Conservation (phyloP, 768 basidiomycete genomes). For the Crucibulum laeve region DNA sequence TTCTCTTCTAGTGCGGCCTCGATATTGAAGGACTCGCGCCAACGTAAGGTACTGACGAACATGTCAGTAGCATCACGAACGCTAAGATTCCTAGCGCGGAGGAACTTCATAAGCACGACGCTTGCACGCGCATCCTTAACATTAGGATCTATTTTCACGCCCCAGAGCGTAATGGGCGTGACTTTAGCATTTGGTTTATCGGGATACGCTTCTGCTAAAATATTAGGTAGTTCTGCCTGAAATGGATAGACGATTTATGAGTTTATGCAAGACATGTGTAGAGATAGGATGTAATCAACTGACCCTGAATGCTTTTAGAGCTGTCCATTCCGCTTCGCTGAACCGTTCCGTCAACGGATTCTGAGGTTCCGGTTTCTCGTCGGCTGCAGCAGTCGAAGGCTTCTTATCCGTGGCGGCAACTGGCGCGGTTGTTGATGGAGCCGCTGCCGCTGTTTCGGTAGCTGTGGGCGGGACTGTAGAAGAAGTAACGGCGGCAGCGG, state of each 20-base stretch:
- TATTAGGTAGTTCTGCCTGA: constrained; percentile 43
- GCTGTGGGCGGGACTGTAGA: neutral
- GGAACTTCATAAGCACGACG: constrained; percentile 78
- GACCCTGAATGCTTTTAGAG: constrained; percentile 66
- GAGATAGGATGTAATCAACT: constrained; percentile 10
- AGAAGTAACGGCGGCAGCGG: constrained; percentile 8
- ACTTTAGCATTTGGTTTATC: constrained; percentile 49
- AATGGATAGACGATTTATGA: constrained; percentile 1
- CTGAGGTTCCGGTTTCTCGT: constrained; percentile 49
- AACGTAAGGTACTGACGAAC: constrained; percentile 64
- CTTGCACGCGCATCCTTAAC: constrained; percentile 59
- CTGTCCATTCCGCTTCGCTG: constrained; percentile 67
- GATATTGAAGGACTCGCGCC: constrained; percentile 66
- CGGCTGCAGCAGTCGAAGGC: constrained; percentile 5
- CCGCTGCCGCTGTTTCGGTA: neutral
- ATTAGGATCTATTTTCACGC: constrained; percentile 62
- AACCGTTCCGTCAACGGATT: constrained; percentile 68
- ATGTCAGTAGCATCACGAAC: constrained; percentile 54
- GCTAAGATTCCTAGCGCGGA: constrained; percentile 65
- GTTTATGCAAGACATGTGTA: neutral
- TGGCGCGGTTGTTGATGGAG: too few species aligned
- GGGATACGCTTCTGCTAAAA: constrained; percentile 56
- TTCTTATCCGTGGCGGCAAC: neutral
- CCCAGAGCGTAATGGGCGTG: constrained; percentile 62
- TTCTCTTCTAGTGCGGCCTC: constrained; percentile 55